Percentiles rank a stretch among this genome's conserved stretches.
phyloP scores from a whole-genome alignment of 768 basidiomycete species.

The Boletus eberwhitei region DNA sequence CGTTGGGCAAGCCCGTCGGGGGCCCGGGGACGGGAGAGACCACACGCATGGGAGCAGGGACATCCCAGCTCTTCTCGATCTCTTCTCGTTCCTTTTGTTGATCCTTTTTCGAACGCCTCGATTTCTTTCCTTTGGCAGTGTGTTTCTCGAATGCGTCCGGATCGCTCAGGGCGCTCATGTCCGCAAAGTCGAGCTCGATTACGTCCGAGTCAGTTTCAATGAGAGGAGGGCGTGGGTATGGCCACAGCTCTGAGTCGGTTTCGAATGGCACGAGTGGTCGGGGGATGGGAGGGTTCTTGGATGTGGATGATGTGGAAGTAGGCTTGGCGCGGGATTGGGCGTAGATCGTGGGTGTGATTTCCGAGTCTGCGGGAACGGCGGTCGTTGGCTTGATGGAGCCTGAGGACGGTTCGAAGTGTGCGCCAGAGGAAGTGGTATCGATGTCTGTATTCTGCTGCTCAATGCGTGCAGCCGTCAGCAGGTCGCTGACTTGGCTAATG shows the following conservation, averaged over 20 bases:
- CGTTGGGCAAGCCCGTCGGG: conserved; percentile 19
- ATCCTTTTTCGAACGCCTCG: conserved; percentile 33
- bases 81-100: conserved; percentile 40
- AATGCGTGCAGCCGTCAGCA: conserved; percentile 24
- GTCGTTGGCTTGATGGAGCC: not conserved
- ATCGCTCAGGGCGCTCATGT: conserved; percentile 70
- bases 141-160: conserved; percentile 50
- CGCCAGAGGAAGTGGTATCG: conserved; percentile 4
- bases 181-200: conserved; percentile 72
- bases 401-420: conserved; percentile 2
- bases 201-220: conserved; percentile 48
- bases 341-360: conserved; percentile 13
- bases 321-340: conserved; percentile 7
- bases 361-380: not conserved
- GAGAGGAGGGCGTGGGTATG: conserved; percentile 52
- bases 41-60: conserved; percentile 33
- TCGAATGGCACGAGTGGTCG: conserved; percentile 58
- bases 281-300: conserved; percentile 24
- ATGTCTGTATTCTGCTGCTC: conserved; percentile 15
- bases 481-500: conserved; percentile 29
- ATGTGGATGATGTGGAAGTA: conserved; percentile 7
- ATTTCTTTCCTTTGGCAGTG: conserved; percentile 23
- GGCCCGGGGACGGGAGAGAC: conserved; percentile 16
- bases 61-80: conserved; percentile 64
- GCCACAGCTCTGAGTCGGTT: conserved; percentile 67